phyloP scores from a whole-genome alignment of 768 basidiomycete species.

The Coprinopsis strossmayeri region DNA sequence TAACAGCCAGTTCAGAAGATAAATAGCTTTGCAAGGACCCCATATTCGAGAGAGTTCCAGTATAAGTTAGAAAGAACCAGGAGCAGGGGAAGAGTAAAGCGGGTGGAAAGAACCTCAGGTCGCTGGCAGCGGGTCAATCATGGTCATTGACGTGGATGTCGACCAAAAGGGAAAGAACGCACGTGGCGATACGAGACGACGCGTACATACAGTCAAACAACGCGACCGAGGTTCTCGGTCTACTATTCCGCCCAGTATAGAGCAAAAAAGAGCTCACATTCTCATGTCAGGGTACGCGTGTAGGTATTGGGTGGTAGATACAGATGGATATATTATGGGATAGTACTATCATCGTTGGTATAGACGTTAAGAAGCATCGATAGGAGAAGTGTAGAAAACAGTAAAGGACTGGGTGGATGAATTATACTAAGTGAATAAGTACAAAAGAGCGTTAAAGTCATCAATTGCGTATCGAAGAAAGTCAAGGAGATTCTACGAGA shows the following conservation, averaged over 20 bases:
- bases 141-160: slow-evolving; percentile 19
- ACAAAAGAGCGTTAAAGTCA: too few species aligned
- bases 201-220: slow-evolving; percentile 19
- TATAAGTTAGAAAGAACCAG: slow-evolving; percentile 6
- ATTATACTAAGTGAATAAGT: too few species aligned
- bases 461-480: too few species aligned
- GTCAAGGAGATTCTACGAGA: background rate
- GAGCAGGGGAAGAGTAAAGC: too few species aligned
- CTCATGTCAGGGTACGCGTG: too few species aligned
- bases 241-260: background rate
- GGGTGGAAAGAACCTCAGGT: too few species aligned
- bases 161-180: slow-evolving; percentile 11
- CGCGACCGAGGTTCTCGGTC: slow-evolving; percentile 7
- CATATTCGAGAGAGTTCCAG: slow-evolving; percentile 18
- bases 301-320: too few species aligned
- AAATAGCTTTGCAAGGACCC: slow-evolving; percentile 40
- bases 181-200: slow-evolving; percentile 14
- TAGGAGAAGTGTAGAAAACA: too few species aligned
- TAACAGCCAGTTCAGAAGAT: slow-evolving; percentile 30
- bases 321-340: too few species aligned
- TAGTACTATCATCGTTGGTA: too few species aligned
- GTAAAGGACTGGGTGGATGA: too few species aligned
- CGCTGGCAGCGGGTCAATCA: slow-evolving; percentile 1
- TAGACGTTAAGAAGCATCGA: too few species aligned
- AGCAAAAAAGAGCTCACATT: background rate